Evolutionary conservation across 2,329 filamentous ascomycete species (phyloP).

Genomic region (Monilinia fructigena): DNA sequence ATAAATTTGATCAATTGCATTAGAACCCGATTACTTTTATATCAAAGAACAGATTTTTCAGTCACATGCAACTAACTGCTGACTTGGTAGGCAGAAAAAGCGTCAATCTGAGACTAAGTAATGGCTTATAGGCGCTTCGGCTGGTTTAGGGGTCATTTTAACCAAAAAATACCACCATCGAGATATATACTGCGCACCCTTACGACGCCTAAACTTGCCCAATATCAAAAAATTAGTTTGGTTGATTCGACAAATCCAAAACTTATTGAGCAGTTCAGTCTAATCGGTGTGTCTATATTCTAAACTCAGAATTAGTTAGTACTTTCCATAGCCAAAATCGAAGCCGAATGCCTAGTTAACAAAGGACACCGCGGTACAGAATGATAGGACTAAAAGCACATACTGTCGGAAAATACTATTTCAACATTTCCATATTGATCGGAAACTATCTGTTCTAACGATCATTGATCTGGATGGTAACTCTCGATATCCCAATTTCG

Average conservation of each 20-base stretch:
- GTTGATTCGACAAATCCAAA: too few relatives aligned
- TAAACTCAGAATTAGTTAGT: neutral
- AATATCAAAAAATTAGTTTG: neutral
- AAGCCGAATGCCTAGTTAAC: neutral
- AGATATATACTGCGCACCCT: too few relatives aligned
- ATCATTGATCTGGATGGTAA: neutral
- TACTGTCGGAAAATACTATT: neutral
- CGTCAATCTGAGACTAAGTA: neutral
- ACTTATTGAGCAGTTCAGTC: neutral
- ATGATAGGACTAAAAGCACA: neutral
- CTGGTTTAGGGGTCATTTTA: neutral
- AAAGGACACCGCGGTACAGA: neutral
- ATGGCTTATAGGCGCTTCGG: neutral
- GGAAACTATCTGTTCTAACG: neutral
- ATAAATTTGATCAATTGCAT: too few relatives aligned
- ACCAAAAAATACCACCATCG: neutral
- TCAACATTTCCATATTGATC: neutral
- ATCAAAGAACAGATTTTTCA: neutral
- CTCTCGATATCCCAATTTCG: neutral
- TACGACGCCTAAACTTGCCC: neutral
- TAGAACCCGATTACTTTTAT: neutral
- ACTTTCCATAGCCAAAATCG: neutral
- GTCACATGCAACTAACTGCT: too few relatives aligned
- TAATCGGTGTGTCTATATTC: too few relatives aligned
- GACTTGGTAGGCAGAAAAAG: neutral